phyloP scores from a whole-genome alignment of 73 alveolate genomes.

The Halteria grandinella region DNA sequence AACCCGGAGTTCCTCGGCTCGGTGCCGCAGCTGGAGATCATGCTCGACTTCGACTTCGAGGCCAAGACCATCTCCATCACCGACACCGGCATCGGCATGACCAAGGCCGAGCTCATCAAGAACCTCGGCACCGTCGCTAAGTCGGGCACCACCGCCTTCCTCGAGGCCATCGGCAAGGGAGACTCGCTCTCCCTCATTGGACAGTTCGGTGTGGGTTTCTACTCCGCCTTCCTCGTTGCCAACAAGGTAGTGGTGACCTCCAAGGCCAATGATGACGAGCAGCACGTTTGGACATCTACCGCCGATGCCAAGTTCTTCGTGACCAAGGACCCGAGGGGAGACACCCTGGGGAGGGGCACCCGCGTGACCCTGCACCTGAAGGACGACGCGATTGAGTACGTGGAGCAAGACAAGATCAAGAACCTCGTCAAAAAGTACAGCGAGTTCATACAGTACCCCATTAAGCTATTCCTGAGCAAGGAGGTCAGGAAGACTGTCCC shows the following conservation, averaged over 20 bases:
- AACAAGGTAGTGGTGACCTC: constrained; percentile 98
- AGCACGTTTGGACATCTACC: constrained; percentile 96
- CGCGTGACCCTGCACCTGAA: constrained; percentile 96
- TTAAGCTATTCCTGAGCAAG: constrained; percentile 90
- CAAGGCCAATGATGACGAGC: constrained; percentile 97
- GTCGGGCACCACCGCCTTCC: constrained; percentile 99
- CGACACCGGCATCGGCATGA: constrained; percentile 99
- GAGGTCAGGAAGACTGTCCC: constrained; percentile 82
- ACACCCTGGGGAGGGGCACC: constrained; percentile 98
- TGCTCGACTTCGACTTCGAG: constrained; percentile 92
- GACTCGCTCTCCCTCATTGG: constrained; percentile 94
- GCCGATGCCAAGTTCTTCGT: constrained; percentile 98
- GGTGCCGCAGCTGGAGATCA: constrained; percentile 85
- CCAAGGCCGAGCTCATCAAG: constrained; percentile 96
- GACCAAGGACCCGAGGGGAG: constrained; percentile 98
- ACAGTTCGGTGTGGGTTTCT: constrained; percentile 99
- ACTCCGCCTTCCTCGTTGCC: constrained; percentile 98
- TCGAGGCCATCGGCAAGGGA: constrained; percentile 97
- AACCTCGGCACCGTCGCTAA: constrained; percentile 99
- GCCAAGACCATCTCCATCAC: constrained; percentile 92
- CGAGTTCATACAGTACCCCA: constrained; percentile 98
- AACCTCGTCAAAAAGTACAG: constrained; percentile 96
- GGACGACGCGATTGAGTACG: constrained; percentile 98
- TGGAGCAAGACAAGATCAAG: constrained; percentile 94
- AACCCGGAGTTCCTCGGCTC: constrained; percentile 81